Conservation (phyloP, 371 early-diverging fungal genomes). For the Actinomortierella ambigua region DNA sequence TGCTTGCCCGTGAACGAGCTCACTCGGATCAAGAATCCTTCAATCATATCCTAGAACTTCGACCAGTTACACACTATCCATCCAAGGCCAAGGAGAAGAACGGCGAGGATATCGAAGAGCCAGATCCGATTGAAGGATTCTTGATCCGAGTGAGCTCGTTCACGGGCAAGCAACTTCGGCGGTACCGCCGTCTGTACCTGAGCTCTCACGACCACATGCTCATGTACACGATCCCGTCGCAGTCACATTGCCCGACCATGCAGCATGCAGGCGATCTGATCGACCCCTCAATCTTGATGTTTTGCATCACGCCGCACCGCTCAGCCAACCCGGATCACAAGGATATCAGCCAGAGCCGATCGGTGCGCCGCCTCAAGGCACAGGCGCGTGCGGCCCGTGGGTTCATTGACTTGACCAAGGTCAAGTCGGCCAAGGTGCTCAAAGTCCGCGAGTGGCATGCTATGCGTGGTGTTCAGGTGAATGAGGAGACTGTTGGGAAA, state of each 20-base stretch:
- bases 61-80: slow-evolving; percentile 58
- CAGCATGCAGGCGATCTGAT: slow-evolving; percentile 18
- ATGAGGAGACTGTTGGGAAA: slow-evolving; percentile 8
- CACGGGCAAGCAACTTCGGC: slow-evolving; percentile 46
- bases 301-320: slow-evolving; percentile 40
- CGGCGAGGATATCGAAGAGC: slow-evolving; percentile 50
- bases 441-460: slow-evolving; percentile 32
- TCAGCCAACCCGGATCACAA: slow-evolving; percentile 37
- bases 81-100: slow-evolving; percentile 39
- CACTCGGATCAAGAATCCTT: slow-evolving; percentile 54
- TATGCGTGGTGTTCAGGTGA: slow-evolving; percentile 7
- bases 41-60: slow-evolving; percentile 60
- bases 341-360: slow-evolving; percentile 32
- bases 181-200: slow-evolving; percentile 50
- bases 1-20: slow-evolving; percentile 53
- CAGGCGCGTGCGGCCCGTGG: slow-evolving; percentile 54
- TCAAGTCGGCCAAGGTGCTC: slow-evolving; percentile 22
- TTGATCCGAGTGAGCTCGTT: slow-evolving; percentile 51
- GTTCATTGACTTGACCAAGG: slow-evolving; percentile 58
- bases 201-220: slow-evolving; percentile 60
- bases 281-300: slow-evolving; percentile 31
- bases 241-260: slow-evolving; percentile 36
- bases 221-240: slow-evolving; percentile 45
- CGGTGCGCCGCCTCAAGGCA: slow-evolving; percentile 52
- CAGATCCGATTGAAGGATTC: slow-evolving; percentile 61